Conservation (phyloP, 108 stramenopile genomes). For the Bacterosira constricta region DNA sequence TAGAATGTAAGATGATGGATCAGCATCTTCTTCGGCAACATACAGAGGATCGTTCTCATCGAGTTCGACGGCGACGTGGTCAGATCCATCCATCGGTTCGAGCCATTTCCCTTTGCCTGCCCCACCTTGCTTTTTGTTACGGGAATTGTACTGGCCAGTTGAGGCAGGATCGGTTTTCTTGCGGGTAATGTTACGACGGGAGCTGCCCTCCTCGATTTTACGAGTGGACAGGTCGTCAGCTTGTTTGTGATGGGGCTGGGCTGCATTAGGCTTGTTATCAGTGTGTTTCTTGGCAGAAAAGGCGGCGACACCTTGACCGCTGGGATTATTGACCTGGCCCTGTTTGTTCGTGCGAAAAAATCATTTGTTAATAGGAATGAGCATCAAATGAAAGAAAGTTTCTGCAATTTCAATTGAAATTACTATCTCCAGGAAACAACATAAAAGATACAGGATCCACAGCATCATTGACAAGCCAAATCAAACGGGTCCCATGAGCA, state of each 20-base stretch:
- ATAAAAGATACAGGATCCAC: no score
- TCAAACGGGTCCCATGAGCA: no score
- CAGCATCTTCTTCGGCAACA: conserved; percentile 64
- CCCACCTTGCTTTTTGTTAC: conserved; percentile 85
- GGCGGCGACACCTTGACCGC: conserved; percentile 71
- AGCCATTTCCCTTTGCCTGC: conserved; percentile 80
- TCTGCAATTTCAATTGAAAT: no score
- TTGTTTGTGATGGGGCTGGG: conserved; percentile 9
- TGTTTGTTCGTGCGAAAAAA: conserved; percentile 10
- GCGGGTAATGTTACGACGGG: conserved; percentile 81
- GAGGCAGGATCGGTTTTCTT: conserved; percentile 72
- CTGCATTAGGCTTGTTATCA: conserved; percentile 16
- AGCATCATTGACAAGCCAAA: no score
- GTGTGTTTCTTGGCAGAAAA: conserved; percentile 69
- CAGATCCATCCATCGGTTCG: conserved; percentile 42
- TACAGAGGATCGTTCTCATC: conserved; percentile 87
- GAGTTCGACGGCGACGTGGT: conserved; percentile 40
- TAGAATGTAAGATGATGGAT: conserved; percentile 60
- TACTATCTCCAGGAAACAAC: no score
- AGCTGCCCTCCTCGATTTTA: conserved; percentile 66
- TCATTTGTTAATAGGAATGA: not conserved
- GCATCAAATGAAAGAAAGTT: not conserved
- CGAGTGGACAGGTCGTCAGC: conserved; percentile 56
- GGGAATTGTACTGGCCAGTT: conserved; percentile 67
- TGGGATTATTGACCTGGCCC: conserved; percentile 88